These are phyloP conservation scores for Backusella mclennaniae DNA, from an alignment of 192 early-diverging fungal genomes.

Conservation along the genomic window DNA sequence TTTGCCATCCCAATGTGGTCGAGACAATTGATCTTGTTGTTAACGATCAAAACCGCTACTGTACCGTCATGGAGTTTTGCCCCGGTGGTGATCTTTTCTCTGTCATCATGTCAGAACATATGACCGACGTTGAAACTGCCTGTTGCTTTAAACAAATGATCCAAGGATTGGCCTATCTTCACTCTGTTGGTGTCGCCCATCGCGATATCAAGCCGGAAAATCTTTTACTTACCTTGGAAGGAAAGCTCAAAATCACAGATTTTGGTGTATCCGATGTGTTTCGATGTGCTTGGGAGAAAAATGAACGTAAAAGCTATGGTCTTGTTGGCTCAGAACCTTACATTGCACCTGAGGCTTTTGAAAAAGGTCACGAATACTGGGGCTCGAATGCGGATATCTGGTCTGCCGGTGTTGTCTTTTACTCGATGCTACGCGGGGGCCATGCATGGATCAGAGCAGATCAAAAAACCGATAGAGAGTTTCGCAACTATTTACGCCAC, in stretches of 20 bases:
- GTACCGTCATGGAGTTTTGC: slow-evolving; percentile 74
- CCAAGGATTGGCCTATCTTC: slow-evolving; percentile 84
- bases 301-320: slow-evolving; percentile 74
- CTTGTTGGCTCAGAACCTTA: slow-evolving; percentile 93
- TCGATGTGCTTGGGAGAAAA: slow-evolving; percentile 75
- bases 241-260: slow-evolving; percentile 92
- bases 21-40: slow-evolving; percentile 94
- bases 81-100: slow-evolving; percentile 90
- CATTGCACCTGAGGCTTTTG: slow-evolving; percentile 91
- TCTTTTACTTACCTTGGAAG: slow-evolving; percentile 73
- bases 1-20: slow-evolving; percentile 90
- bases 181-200: slow-evolving; percentile 94
- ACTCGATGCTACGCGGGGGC: slow-evolving; percentile 14
- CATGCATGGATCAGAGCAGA: slow-evolving; percentile 25
- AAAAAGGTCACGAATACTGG: slow-evolving; percentile 76
- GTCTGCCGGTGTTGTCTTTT: slow-evolving; percentile 82
- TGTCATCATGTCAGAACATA: slow-evolving; percentile 72
- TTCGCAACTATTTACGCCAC: slow-evolving; percentile 2
- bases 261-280: slow-evolving; percentile 98
- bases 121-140: slow-evolving; percentile 70
- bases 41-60: slow-evolving; percentile 83
- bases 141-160: slow-evolving; percentile 96
- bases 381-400: slow-evolving; percentile 88
- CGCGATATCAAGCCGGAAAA: slow-evolving; percentile 84
- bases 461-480: slow-evolving; percentile 8